Percentiles rank a stretch among this genome's conserved stretches.
phyloP scores from a whole-genome alignment of 495 filamentous ascomycete genomes.

The Penicillium bialowiezense region DNA sequence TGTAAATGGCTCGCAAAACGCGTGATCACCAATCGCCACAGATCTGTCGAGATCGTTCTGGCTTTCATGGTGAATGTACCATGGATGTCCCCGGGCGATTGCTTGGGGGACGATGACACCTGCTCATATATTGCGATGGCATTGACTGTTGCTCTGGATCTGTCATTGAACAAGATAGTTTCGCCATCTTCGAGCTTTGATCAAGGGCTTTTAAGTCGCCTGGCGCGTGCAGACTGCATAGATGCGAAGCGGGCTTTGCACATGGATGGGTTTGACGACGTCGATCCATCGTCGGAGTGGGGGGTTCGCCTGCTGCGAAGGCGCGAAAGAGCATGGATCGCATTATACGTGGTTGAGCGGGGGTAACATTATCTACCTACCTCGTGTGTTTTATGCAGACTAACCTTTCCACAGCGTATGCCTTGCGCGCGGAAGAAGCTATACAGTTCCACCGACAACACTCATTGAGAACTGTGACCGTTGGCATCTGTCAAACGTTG shows the following conservation, averaged over 20 bases:
- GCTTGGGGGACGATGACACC: constrained; percentile 68
- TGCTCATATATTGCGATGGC: constrained; percentile 70
- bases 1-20: constrained; percentile 60
- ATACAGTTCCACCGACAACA: constrained; percentile 61
- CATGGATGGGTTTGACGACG: constrained; percentile 63
- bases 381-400: not conserved
- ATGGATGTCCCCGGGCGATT: constrained; percentile 68
- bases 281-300: constrained; percentile 57
- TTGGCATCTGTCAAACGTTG: constrained; percentile 62
- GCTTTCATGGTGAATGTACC: constrained; percentile 77
- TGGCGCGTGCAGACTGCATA: constrained; percentile 63
- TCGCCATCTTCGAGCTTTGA: constrained; percentile 51
- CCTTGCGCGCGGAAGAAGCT: constrained; percentile 64
- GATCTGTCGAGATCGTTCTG: constrained; percentile 69
- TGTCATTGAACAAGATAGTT: constrained; percentile 67
- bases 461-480: constrained; percentile 63
- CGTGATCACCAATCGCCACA: constrained; percentile 55
- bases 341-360: constrained; percentile 70
- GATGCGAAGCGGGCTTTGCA: constrained; percentile 60
- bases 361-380: constrained; percentile 42
- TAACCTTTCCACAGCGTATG: constrained; percentile 52
- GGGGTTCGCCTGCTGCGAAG: constrained; percentile 59
- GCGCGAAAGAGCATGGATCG: constrained; percentile 67
- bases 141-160: constrained; percentile 62
- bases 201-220: constrained; percentile 42